Percentiles rank a stretch among this genome's conserved stretches.
Evolutionary conservation across 176 grass and related monocot species (phyloP).

Genomic region (Lolium rigidum): DNA sequence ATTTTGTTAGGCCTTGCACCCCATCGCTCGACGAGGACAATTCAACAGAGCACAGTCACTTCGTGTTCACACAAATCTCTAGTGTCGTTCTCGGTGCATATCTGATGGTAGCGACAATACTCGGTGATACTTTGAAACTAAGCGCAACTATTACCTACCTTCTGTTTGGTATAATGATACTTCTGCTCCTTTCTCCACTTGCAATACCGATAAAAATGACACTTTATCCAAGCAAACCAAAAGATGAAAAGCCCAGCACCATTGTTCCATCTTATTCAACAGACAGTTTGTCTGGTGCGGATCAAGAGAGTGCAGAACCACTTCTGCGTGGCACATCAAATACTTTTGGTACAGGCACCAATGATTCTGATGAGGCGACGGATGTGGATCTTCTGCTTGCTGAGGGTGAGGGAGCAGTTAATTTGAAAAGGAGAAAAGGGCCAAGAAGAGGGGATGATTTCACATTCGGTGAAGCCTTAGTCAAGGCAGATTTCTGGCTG

Average conservation of each 20-base stretch:
- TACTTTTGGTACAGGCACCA: conserved; percentile 32
- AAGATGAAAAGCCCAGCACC: conserved; percentile 46
- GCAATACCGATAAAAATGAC: conserved; percentile 97
- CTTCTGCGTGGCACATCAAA: conserved; percentile 50
- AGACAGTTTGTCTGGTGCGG: conserved; percentile 50
- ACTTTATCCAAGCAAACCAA: conserved; percentile 66
- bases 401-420: conserved; percentile 84
- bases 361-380: conserved; percentile 57
- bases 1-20: conserved; percentile 81
- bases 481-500: conserved; percentile 94
- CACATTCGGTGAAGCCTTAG: conserved; percentile 81
- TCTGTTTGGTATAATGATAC: conserved; percentile 86
- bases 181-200: conserved; percentile 85
- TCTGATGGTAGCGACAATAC: conserved; percentile 70
- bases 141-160: conserved; percentile 55
- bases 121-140: conserved; percentile 65
- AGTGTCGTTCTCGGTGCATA: conserved; percentile 82
- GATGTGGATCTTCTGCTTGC: conserved; percentile 89
- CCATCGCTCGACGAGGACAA: conserved; percentile 86
- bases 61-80: conserved; percentile 82
- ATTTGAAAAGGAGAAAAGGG: conserved; percentile 72
- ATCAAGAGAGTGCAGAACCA: conserved; percentile 63
- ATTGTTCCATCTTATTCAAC: conserved; percentile 60
- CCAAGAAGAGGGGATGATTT: conserved; percentile 94
- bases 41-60: conserved; percentile 71